phyloP scores from a whole-genome alignment of 1,139 yeast species.

The Candida pseudoviswanathii region DNA sequence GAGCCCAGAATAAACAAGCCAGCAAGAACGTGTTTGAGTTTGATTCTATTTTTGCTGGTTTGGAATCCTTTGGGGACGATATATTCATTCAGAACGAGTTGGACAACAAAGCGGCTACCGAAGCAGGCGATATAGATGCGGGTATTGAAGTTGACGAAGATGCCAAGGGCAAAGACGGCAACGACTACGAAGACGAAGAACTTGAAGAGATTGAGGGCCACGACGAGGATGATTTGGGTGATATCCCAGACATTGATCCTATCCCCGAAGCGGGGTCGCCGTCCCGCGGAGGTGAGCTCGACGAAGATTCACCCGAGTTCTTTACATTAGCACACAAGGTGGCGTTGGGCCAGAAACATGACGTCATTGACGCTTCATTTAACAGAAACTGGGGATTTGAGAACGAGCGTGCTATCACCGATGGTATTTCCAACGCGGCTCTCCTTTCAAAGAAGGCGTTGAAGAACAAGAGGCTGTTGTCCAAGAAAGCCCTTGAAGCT shows the following conservation, averaged over 20 bases:
- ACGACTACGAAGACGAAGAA: conserved; percentile 3
- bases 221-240: conserved; percentile 31
- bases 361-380: conserved; percentile 67
- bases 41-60: conserved; percentile 73
- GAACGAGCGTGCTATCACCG: background rate
- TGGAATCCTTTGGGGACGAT: conserved; percentile 42
- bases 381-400: conserved; percentile 4
- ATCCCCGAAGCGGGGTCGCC: background rate
- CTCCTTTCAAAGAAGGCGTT: conserved; percentile 1
- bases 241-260: conserved; percentile 27
- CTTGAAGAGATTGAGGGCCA: conserved; percentile 8
- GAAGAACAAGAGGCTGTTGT: conserved; percentile 1
- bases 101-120: conserved; percentile 1
- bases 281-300: conserved; percentile 50
- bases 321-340: conserved; percentile 98
- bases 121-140: conserved; percentile 1
- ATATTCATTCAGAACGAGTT: conserved; percentile 1
- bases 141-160: conserved; percentile 2
- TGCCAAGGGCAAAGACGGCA: background rate
- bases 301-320: conserved; percentile 37
- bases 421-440: conserved; percentile 3
- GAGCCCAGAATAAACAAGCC: conserved; percentile 49
- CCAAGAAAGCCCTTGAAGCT: conserved; percentile 96
- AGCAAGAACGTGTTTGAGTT: conserved; percentile 71
- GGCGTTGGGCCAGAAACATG: conserved; percentile 87